Conservation (phyloP, 106 monocot genomes). For the Dactylorhiza incarnata region DNA sequence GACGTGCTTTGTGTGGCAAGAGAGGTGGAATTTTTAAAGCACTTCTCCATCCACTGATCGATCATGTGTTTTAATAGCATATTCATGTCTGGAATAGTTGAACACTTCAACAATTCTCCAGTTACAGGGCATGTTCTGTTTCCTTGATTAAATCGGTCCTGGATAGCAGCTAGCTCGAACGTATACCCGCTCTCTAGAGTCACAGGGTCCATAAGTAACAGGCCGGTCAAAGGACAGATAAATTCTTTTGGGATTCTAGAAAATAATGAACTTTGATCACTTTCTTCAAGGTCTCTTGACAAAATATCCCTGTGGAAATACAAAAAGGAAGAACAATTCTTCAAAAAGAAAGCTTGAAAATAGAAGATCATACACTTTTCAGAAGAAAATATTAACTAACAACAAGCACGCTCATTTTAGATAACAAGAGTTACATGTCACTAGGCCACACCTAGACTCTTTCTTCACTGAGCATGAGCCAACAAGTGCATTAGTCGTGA, state of each 20-base stretch:
- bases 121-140: constrained; percentile 27
- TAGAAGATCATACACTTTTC: neutral
- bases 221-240: constrained; percentile 25
- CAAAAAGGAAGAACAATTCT: neutral
- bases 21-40: constrained; percentile 15
- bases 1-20: constrained; percentile 9
- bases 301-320: neutral
- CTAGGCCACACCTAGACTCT: neutral
- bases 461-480: neutral
- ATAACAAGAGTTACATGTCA: neutral
- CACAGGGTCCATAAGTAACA: constrained; percentile 25
- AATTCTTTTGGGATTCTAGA: constrained; percentile 24
- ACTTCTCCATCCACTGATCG: constrained; percentile 27
- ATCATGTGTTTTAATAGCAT: constrained; percentile 26
- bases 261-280: constrained; percentile 4
- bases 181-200: constrained; percentile 31
- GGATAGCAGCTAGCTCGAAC: constrained; percentile 20
- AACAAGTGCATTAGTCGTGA: neutral
- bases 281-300: neutral
- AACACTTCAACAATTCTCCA: constrained; percentile 5
- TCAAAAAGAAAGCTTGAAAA: neutral
- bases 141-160: constrained; percentile 25
- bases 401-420: neutral
- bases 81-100: constrained; percentile 16
- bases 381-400: neutral